A percentile compares a stretch with the other conserved stretches of the same genome.
These are phyloP conservation scores for Biscogniauxia marginata DNA, from an alignment of 2,329 filamentous ascomycete species.

Conservation along the genomic window DNA sequence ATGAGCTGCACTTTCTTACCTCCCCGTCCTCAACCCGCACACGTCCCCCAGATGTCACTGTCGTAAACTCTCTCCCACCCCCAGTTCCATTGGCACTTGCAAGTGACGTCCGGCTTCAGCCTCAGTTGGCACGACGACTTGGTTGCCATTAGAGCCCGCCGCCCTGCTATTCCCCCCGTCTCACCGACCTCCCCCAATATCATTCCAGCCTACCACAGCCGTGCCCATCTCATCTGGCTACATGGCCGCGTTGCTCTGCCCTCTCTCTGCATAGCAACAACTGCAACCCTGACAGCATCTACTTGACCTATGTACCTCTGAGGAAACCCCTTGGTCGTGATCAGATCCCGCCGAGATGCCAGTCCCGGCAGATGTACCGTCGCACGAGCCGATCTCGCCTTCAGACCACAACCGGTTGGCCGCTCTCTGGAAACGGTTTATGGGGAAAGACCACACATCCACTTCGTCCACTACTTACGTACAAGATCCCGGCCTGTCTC, in stretches of 20 bases:
- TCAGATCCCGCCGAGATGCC: conserved; percentile 28
- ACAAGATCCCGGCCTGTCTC: conserved; percentile 24
- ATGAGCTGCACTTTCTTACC: conserved; percentile 12
- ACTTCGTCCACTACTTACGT: conserved; percentile 18
- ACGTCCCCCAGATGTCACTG: conserved; percentile 6
- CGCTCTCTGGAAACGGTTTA: conserved; percentile 25
- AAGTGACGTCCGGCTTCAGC: conserved; percentile 18
- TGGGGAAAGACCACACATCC: conserved; percentile 24
- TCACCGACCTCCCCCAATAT: conserved; percentile 11
- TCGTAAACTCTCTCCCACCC: neutral
- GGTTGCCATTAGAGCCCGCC: conserved; percentile 1
- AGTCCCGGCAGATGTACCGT: conserved; percentile 22
- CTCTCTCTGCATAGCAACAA: conserved; percentile 21
- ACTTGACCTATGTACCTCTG: conserved; percentile 5
- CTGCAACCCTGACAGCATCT: conserved; percentile 2
- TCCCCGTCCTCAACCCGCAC: conserved; percentile 14
- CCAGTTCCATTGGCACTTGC: conserved; percentile 16
- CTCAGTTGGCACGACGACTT: conserved; percentile 16
- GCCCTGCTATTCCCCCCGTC: conserved; percentile 4
- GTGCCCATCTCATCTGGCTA: conserved; percentile 17
- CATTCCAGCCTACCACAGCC: conserved; percentile 16
- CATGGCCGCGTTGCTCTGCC: conserved; percentile 13
- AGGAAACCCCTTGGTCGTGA: conserved; percentile 18
- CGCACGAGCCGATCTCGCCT: conserved; percentile 23
- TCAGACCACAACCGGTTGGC: conserved; percentile 24